Evolutionary conservation across 2,329 filamentous ascomycete species (phyloP), one percentile per base, ranked within the genome.

Genomic region (Talaromyces amestolkiae): DNA sequence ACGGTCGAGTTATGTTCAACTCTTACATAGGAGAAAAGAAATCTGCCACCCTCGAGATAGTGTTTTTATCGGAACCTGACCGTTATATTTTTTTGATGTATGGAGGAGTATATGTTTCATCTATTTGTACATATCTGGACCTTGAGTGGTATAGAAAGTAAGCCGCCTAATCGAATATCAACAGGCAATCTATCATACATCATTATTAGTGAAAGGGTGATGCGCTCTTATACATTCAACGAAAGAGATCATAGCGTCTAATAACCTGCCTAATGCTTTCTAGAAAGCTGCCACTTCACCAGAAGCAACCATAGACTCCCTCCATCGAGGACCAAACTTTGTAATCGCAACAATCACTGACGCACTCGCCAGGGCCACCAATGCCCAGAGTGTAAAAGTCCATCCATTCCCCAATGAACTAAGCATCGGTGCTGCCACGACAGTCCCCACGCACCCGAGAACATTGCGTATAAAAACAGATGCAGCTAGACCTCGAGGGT

Each of bases 341-440:
- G 37, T 45, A 17, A 65, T 39, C 13, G 51, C 41, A 13, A 49
- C 10, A 39, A 65, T 37, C 8, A 58, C 39, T 3, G 33, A 53
- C 4, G 49, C 31, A 27, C 63, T 41, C 2, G 47, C 56, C 31
- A 65, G 17, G 15, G 63, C 43, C 17, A 65, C 63, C n/a, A 60
- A 35, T 35, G 64, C 47, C 58, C 58, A 61, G 13, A 65, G 39
- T 7, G 64, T 65, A 33, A 65, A 65, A 0, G 58, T 61, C 64
- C 64, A 65, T 45, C 64, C 64, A 19, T 65, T 51, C 8, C 59
- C 58, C 17, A 65, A 3, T 22, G 24, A 27, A 24, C n/a, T n/a
- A 19, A 65, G 64, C 58, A 65, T 65, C 2, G 64, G 64, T 4
- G 58, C 37, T 27, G 58, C 64, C 37, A 56, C 53, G 10, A 65